Conservation (phyloP, 345 rosid genomes). For the Toxicodendron radicans region DNA sequence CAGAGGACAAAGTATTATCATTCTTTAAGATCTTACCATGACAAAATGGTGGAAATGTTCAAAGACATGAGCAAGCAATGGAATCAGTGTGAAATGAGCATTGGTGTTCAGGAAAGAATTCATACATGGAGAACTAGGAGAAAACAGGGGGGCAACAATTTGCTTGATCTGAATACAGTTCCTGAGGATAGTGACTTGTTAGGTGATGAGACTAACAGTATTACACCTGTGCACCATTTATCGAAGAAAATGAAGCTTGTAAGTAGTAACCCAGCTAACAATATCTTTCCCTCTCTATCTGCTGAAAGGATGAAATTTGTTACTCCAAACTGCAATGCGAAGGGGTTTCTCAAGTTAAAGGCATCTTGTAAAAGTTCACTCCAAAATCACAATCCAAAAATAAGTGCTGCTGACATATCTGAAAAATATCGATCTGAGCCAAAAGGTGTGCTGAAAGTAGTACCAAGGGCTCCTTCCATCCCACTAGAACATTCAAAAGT, state of each 20-base stretch:
- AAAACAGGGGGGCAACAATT: constrained; percentile 31
- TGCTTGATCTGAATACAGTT: constrained; percentile 58
- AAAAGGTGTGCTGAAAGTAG: constrained; percentile 61
- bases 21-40: constrained; percentile 51
- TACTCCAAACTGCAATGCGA: constrained; percentile 34
- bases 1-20: constrained; percentile 49
- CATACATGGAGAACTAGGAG: constrained; percentile 46
- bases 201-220: constrained; percentile 30
- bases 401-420: constrained; percentile 17
- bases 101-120: constrained; percentile 39
- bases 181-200: constrained; percentile 41
- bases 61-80: constrained; percentile 46
- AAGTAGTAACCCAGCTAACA: constrained; percentile 28
- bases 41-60: constrained; percentile 43
- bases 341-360: constrained; percentile 45
- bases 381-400: constrained; percentile 31
- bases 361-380: constrained; percentile 26
- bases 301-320: constrained; percentile 25
- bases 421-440: constrained; percentile 38
- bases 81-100: constrained; percentile 36
- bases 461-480: constrained; percentile 42
- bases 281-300: constrained; percentile 22
- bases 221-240: constrained; percentile 24
- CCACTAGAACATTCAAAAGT: constrained; percentile 28
- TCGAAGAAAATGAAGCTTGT: constrained; percentile 29